phyloP scores from a whole-genome alignment of 164 flowering plant genomes.

The Chimonanthus salicifolius region DNA sequence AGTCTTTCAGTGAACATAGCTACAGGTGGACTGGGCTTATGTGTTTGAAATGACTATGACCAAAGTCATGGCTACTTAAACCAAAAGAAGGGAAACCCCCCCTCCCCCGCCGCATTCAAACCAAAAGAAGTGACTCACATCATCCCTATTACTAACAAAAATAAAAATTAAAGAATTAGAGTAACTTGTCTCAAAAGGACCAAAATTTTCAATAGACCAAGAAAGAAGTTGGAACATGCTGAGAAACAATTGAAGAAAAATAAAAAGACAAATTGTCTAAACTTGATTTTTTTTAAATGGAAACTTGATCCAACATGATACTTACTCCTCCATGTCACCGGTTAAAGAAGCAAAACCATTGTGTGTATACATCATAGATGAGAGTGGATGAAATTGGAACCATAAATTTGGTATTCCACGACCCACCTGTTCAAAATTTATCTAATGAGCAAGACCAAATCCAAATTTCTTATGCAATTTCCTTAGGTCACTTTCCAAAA shows the following conservation, averaged over 20 bases:
- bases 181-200: too few relatives aligned
- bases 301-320: not conserved
- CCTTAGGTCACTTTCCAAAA: not conserved
- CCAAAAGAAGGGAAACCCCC: too few relatives aligned
- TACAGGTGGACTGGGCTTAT: too few relatives aligned
- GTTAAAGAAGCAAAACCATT: conserved; percentile 97
- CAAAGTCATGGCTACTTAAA: too few relatives aligned
- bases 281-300: not conserved
- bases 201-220: too few relatives aligned
- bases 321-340: conserved; percentile 95
- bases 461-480: not conserved
- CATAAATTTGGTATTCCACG: conserved; percentile 86
- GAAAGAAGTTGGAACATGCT: too few relatives aligned
- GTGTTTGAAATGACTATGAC: too few relatives aligned
- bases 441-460: conserved; percentile 7
- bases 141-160: too few relatives aligned
- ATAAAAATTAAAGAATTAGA: too few relatives aligned
- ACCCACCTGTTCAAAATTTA: conserved; percentile 69
- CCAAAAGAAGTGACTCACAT: too few relatives aligned
- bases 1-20: too few relatives aligned
- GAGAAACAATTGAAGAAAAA: not conserved
- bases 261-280: not conserved
- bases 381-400: conserved; percentile 88
- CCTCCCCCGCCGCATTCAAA: too few relatives aligned
- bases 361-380: conserved; percentile 96